A percentile compares a stretch with the other conserved stretches of the same genome.
These are phyloP conservation scores for Spatholobus suberectus DNA, from an alignment of 306 rosid species.

Conservation along the genomic window DNA sequence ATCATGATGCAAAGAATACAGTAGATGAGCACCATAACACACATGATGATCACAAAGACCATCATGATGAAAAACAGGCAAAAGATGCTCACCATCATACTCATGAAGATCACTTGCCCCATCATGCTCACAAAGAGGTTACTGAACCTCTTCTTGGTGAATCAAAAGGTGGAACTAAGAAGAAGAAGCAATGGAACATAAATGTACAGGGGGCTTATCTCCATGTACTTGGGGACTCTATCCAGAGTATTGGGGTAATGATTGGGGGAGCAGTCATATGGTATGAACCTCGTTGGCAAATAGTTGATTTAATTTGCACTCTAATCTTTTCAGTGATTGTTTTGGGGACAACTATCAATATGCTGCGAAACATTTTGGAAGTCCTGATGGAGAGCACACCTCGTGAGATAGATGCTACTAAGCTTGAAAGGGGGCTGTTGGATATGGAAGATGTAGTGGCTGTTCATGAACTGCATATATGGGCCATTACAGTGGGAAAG, in stretches of 20 bases:
- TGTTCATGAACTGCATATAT: constrained; percentile 80
- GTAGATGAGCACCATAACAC: constrained; percentile 51
- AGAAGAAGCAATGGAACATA: constrained; percentile 60
- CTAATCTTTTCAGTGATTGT: constrained; percentile 69
- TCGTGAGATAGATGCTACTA: constrained; percentile 73
- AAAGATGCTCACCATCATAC: constrained; percentile 37
- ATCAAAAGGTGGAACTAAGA: constrained; percentile 39
- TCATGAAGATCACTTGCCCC: constrained; percentile 41
- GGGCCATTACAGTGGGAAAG: constrained; percentile 87
- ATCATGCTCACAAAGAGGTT: constrained; percentile 37
- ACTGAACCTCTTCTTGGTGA: constrained; percentile 57
- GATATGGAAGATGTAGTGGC: constrained; percentile 82
- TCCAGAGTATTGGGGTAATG: constrained; percentile 84
- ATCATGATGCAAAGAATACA: constrained; percentile 39
- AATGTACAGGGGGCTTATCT: constrained; percentile 83
- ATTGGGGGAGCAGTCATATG: constrained; percentile 83
- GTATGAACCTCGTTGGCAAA: constrained; percentile 70
- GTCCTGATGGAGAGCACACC: constrained; percentile 88
- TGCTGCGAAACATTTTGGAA: constrained; percentile 75
- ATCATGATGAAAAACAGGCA: constrained; percentile 37
- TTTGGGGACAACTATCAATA: constrained; percentile 69
- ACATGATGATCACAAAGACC: constrained; percentile 46
- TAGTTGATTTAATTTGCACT: constrained; percentile 77
- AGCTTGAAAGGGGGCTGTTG: constrained; percentile 64
- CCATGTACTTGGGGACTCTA: constrained; percentile 79